phyloP scores from a whole-genome alignment of 176 grass and related monocot species.

The Zoysia japonica region DNA sequence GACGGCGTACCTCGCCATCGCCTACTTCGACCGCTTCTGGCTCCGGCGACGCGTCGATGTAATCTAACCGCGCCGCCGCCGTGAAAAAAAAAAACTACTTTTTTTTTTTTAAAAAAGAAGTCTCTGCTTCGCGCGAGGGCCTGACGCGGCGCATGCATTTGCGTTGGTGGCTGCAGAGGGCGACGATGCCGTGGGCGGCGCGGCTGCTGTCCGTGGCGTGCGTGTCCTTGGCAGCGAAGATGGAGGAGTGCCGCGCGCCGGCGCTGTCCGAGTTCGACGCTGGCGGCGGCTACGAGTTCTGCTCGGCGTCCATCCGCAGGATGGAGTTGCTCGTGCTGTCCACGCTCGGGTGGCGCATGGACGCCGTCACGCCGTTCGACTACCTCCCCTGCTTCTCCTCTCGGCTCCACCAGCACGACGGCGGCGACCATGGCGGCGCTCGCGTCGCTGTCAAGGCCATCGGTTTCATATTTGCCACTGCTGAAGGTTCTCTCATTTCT shows the following conservation, averaged over 20 bases:
- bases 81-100: neutral
- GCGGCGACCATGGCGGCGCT: constrained; percentile 18
- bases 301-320: constrained; percentile 52
- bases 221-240: constrained; percentile 87
- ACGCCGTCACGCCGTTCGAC: constrained; percentile 84
- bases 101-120: neutral
- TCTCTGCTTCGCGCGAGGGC: constrained; percentile 32
- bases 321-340: constrained; percentile 93
- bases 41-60: constrained; percentile 82
- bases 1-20: constrained; percentile 81
- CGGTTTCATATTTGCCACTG: constrained; percentile 48
- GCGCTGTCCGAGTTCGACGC: constrained; percentile 69
- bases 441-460: constrained; percentile 39
- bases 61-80: constrained; percentile 37
- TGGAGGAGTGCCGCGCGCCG: constrained; percentile 77
- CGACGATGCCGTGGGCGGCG: constrained; percentile 69
- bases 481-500: constrained; percentile 33
- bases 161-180: constrained; percentile 51
- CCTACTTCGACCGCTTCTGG: constrained; percentile 89
- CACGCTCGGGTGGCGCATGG: constrained; percentile 91
- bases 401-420: constrained; percentile 46
- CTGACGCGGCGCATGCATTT: constrained; percentile 32
- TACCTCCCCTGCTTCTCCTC: constrained; percentile 69
- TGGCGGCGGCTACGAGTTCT: constrained; percentile 58
- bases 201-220: constrained; percentile 81